Conservation (phyloP, 192 early-diverging fungal species). For the Obelidium mucronatum region DNA sequence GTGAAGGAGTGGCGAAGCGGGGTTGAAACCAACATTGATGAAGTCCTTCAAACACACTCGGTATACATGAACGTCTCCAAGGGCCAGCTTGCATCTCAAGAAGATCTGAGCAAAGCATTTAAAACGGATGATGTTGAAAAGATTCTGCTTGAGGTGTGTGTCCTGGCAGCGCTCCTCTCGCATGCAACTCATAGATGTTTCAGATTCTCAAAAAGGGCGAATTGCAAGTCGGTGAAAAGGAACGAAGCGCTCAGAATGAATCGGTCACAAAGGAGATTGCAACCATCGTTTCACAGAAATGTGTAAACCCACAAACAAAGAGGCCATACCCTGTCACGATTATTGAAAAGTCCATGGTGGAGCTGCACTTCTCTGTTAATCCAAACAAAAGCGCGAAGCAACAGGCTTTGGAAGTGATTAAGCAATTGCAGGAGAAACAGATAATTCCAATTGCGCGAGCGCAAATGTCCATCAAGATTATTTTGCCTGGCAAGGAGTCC, state of each 20-base stretch:
- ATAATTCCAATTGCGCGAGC: constrained; percentile 92
- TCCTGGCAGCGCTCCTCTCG: background rate
- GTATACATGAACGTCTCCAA: constrained; percentile 97
- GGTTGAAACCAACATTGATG: constrained; percentile 91
- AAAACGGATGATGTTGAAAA: constrained; percentile 84
- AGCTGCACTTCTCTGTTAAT: constrained; percentile 92
- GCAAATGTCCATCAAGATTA: constrained; percentile 90
- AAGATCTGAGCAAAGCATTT: constrained; percentile 88
- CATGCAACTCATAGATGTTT: background rate
- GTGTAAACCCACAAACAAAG: constrained; percentile 94
- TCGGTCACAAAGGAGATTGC: constrained; percentile 91
- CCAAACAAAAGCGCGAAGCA: constrained; percentile 89
- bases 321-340: constrained; percentile 96
- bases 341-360: constrained; percentile 97
- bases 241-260: constrained; percentile 84
- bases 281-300: constrained; percentile 93
- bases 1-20: constrained; percentile 39
- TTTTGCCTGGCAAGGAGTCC: constrained; percentile 81
- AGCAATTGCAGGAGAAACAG: constrained; percentile 86
- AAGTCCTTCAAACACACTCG: constrained; percentile 92
- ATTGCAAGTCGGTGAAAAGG: constrained; percentile 96
- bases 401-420: constrained; percentile 95
- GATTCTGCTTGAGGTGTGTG: constrained; percentile 66
- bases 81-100: constrained; percentile 90
- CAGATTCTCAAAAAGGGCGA: constrained; percentile 96